Evolutionary conservation across 2,329 filamentous ascomycete species (phyloP).

Genomic region (Pseudogymnoascus sp.): DNA sequence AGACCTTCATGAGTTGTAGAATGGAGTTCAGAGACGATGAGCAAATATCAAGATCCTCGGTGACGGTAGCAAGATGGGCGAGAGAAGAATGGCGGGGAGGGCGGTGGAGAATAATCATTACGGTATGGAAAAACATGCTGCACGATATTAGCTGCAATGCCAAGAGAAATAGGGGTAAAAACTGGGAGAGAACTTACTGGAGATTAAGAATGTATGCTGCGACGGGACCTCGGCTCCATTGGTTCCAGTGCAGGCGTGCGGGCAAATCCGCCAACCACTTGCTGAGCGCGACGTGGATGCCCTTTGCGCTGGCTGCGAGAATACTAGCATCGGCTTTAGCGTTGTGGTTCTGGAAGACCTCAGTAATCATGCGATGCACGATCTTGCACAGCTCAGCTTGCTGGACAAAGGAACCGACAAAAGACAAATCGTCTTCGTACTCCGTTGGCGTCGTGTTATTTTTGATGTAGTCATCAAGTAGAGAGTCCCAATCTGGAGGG

Average conservation of each 20-base stretch:
- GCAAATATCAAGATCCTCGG: conserved; percentile 45
- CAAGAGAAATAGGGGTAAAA: background rate
- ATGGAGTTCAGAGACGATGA: conserved; percentile 44
- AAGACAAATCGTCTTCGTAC: conserved; percentile 41
- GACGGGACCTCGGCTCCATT: conserved; percentile 44
- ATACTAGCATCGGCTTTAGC: conserved; percentile 37
- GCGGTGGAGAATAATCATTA: conserved; percentile 47
- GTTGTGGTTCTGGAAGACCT: conserved; percentile 44
- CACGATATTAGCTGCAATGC: background rate
- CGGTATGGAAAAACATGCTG: conserved; percentile 43
- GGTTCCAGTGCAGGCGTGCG: conserved; percentile 44
- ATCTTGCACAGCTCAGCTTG: conserved; percentile 45
- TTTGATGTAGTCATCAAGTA: conserved; percentile 44
- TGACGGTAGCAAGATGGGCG: conserved; percentile 35
- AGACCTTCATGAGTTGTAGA: conserved; percentile 40
- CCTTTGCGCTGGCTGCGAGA: conserved; percentile 38
- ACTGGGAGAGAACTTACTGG: conserved; percentile 29
- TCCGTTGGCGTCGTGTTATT: conserved; percentile 39
- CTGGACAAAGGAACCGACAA: conserved; percentile 42
- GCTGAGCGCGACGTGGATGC: conserved; percentile 42
- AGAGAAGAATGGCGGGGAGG: conserved; percentile 41
- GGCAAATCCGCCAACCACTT: conserved; percentile 44
- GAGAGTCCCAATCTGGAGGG: conserved; percentile 42
- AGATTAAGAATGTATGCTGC: conserved; percentile 43
- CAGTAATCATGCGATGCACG: conserved; percentile 44